Conservation (phyloP, 208 protist species). For the Trypanosoma melophagium region DNA sequence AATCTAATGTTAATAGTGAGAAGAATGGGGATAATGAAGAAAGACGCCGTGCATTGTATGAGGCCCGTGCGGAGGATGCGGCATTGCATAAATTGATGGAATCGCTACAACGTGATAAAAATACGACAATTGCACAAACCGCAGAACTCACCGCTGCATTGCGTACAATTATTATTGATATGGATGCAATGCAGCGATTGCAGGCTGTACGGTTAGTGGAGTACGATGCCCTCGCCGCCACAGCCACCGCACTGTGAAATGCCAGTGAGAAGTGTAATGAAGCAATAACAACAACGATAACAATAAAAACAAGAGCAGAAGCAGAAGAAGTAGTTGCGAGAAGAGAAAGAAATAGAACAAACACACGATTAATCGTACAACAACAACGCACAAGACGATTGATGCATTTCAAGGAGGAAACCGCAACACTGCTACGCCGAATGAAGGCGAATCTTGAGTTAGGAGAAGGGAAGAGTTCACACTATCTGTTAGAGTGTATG, state of each 20-base stretch:
- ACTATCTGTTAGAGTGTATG: not conserved
- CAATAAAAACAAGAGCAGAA: not conserved
- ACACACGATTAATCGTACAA: slow-evolving; percentile 10
- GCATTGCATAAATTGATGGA: slow-evolving; percentile 2
- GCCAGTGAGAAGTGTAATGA: no score
- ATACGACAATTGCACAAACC: no score
- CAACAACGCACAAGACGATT: slow-evolving; percentile 7
- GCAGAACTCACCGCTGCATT: not conserved
- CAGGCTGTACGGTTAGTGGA: slow-evolving; percentile 3
- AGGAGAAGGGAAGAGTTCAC: no score
- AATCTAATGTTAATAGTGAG: no score
- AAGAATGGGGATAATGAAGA: no score
- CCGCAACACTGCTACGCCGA: not conserved
- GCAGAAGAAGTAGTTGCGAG: not conserved
- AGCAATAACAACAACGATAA: not conserved
- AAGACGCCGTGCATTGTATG: not conserved
- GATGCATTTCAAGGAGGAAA: not conserved
- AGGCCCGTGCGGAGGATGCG: slow-evolving; percentile 4
- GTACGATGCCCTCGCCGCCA: not conserved
- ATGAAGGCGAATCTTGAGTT: slow-evolving; percentile 4
- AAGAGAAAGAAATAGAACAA: not conserved
- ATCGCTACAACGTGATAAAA: not conserved
- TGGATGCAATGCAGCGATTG: slow-evolving; percentile 6
- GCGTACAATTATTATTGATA: not conserved
- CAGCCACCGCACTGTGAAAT: not conserved